Evolutionary conservation across 768 basidiomycete genomes (phyloP).

Genomic region (Neoboletus subvelutipes): DNA sequence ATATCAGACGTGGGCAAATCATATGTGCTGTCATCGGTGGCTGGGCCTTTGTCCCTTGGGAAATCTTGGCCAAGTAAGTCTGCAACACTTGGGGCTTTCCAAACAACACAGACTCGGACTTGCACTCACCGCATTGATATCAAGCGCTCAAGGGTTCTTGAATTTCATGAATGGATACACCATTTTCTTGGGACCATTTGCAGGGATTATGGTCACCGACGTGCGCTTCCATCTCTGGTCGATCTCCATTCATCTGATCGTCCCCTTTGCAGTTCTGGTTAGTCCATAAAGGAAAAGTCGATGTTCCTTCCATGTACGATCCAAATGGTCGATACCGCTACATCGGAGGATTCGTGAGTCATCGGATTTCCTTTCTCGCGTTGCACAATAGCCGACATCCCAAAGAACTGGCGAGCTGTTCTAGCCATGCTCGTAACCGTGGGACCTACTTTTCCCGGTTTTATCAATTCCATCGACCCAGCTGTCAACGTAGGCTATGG

Average conservation of each 20-base stretch:
- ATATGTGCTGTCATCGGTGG: slow-evolving; percentile 45
- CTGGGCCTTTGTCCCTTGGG: slow-evolving; percentile 84
- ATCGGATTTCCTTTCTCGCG: neutral
- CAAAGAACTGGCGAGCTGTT: slow-evolving; percentile 79
- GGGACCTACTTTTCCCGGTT: slow-evolving; percentile 72
- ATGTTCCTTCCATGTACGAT: slow-evolving; percentile 83
- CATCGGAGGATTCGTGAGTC: slow-evolving; percentile 67
- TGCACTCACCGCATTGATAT: too few relatives aligned
- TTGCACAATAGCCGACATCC: neutral
- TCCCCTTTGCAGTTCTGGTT: slow-evolving; percentile 63
- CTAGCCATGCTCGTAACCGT: slow-evolving; percentile 69
- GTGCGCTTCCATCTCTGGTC: slow-evolving; percentile 35
- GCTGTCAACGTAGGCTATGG: slow-evolving; percentile 60
- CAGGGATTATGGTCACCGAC: slow-evolving; percentile 66
- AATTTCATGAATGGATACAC: slow-evolving; percentile 84
- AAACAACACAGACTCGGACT: neutral
- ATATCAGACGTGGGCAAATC: slow-evolving; percentile 31
- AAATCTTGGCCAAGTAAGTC: slow-evolving; percentile 57
- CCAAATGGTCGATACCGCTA: slow-evolving; percentile 81
- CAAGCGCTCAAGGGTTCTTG: slow-evolving; percentile 62
- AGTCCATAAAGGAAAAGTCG: slow-evolving; percentile 66
- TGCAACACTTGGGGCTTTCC: neutral
- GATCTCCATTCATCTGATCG: neutral
- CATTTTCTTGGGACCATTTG: slow-evolving; percentile 83
- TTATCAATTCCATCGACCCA: slow-evolving; percentile 71